Evolutionary conservation across 2,329 filamentous ascomycete genomes (phyloP), one percentile per base, ranked within the genome.

Genomic region (Phaeosphaeriaceae sp.): DNA sequence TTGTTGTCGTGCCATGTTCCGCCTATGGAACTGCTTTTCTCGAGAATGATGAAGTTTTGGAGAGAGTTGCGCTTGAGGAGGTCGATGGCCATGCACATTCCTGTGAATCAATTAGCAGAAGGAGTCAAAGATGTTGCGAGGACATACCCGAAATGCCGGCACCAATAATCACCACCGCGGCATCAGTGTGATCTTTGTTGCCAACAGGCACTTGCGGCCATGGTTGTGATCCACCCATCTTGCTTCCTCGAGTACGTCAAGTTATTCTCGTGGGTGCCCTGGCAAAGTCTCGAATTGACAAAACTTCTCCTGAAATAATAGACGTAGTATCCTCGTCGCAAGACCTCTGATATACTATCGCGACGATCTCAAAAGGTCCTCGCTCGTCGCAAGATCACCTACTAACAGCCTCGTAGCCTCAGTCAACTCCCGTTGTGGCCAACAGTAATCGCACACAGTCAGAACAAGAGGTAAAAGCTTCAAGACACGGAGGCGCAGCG

Each of bases 61-160:
- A 81, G 82, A 47, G 83, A 80, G 64, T 82, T 83, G 9, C 78
- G 75, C 55, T 81, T 83, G 65, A 88, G 80, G 43, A 88, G 76
- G 54, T 87, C 83, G 57, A 88, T 87, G 15, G 85, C 85, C 68
- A 82, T 84, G 64, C 84, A 86, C 69, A 87, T 81, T 30, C 85
- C 84, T 71, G 19, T 13, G 7, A 1, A 9, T 64, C 15, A 63
- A 56, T 22, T 21, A 28, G 32, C 9, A 19, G n/a, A 50, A 50
- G 15, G 15, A 3, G 3, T 35, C 2, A 8, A 3, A 40, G 3
- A 10, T 50, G 1, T n/a, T 35, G 49, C 19, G 30, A 30, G 2
- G 9, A 21, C 68, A 23, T 71, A 81, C 83, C 83, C 57, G 82
- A 84, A 30, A 86, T 81, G 0, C 84, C 84, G 8, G 83, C 85